A percentile compares a stretch with the other conserved stretches of the same genome.
These are phyloP conservation scores for Scleroderma citrinum DNA, from an alignment of 768 basidiomycete species.

Conservation along the genomic window DNA sequence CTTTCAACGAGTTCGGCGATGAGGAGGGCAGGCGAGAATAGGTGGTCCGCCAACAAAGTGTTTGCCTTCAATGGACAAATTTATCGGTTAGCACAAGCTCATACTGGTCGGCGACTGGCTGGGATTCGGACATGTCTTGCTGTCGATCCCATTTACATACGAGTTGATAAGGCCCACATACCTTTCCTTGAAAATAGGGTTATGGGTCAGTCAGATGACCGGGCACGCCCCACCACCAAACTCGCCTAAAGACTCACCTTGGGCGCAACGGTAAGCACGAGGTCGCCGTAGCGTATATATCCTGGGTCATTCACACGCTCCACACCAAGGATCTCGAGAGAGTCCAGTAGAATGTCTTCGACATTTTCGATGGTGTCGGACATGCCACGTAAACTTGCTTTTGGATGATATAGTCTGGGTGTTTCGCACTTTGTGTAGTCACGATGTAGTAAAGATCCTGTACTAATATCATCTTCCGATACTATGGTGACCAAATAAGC, in stretches of 20 bases:
- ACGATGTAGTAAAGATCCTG: too few species aligned
- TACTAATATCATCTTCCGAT: too few species aligned
- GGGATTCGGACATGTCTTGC: neutral
- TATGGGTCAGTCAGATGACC: too few species aligned
- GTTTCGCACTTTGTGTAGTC: too few species aligned
- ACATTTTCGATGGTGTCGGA: constrained; percentile 1
- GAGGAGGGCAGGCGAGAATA: constrained; percentile 65
- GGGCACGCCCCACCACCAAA: neutral
- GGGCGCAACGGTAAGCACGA: constrained; percentile 48
- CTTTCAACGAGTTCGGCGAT: constrained; percentile 63
- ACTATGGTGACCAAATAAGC: too few species aligned
- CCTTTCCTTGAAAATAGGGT: constrained; percentile 41
- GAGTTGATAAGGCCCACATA: constrained; percentile 19
- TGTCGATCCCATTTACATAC: neutral
- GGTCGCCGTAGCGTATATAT: constrained; percentile 46
- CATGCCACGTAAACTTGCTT: neutral
- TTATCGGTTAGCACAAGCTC: neutral
- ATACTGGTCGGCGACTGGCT: neutral
- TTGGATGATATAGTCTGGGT: too few species aligned
- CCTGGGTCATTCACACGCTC: constrained; percentile 38
- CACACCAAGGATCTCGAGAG: constrained; percentile 46
- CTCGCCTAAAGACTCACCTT: constrained; percentile 36
- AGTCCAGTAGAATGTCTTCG: constrained; percentile 51
- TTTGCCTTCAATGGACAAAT: constrained; percentile 50
- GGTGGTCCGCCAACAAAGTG: constrained; percentile 64